Evolutionary conservation across 2,329 filamentous ascomycete genomes (phyloP).

Genomic region (Cylindrodendrum hubeiense): DNA sequence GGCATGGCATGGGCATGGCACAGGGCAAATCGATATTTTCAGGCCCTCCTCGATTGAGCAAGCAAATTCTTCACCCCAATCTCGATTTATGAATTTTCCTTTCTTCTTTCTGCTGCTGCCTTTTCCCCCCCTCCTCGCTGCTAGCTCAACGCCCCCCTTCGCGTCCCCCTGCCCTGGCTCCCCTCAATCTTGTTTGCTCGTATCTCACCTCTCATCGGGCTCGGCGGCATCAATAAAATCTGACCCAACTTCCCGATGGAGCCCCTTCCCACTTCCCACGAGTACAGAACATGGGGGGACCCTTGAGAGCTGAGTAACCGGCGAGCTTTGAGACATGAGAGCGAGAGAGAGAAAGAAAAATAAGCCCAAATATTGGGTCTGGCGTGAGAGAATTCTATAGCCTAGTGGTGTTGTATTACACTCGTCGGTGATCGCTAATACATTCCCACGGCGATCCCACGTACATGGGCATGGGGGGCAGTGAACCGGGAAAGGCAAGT

Average conservation of each 20-base stretch:
- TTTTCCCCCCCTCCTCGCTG: not conserved
- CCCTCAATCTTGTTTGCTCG: slow-evolving; percentile 20
- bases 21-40: slow-evolving; percentile 1
- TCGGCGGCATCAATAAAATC: slow-evolving; percentile 25
- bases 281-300: slow-evolving; percentile 22
- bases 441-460: slow-evolving; percentile 3
- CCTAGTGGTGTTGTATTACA: slow-evolving; percentile 3
- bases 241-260: slow-evolving; percentile 36
- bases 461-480: not conserved
- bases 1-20: not conserved
- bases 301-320: slow-evolving; percentile 14
- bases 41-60: not conserved
- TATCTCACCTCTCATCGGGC: slow-evolving; percentile 28
- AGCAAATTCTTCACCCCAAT: not conserved
- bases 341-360: not conserved
- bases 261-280: slow-evolving; percentile 27
- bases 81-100: not conserved
- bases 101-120: not conserved
- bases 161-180: not conserved
- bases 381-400: not conserved
- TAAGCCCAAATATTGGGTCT: slow-evolving; percentile 1
- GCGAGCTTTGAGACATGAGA: slow-evolving; percentile 17
- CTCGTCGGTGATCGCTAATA: not conserved
- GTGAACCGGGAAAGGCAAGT: not conserved
- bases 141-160: not conserved